Evolutionary conservation across 495 filamentous ascomycete species (phyloP), one percentile per base, ranked within the genome.

Genomic region (Hypoxylon fragiforme): DNA sequence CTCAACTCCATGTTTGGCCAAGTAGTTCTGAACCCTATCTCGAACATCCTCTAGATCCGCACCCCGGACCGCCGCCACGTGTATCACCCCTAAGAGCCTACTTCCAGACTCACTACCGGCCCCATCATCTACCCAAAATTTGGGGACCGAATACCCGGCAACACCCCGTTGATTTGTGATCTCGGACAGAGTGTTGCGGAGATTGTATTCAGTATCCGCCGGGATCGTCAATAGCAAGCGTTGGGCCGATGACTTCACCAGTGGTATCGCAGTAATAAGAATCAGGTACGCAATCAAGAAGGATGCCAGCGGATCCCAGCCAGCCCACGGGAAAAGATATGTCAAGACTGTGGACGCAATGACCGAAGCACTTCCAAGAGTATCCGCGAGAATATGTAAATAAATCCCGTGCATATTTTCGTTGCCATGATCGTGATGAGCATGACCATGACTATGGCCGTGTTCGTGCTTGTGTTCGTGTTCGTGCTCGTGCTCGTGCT

Each of bases 381-480:
- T 95, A 66, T 99, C 94, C 7, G 92, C 95, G 3, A 97, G 77
- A 46, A 99, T 89, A 63, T 99, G 94, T 7, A 99, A 75, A 73
- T 92, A 99, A 54, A 99, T 97, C n/a, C 94, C 94, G 54, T 92
- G 85, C 95, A 98, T 97, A 63, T 99, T 99, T 62, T 99, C 95
- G 67, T 95, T 96, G 46, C 88, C 88, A 68, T 95, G 89, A 16
- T 76, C 67, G 20, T 58, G 39, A 54, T 86, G 82, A 16, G 69
- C 64, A 39, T 76, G 73, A 16, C 61, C 63, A 48, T 72, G 72
- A 1, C 51, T 55, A 13, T 60, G 57, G 41, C 71, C 40, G 40
- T 77, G 76, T 7, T 52, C 44, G 21, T 78, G 68, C 20, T 63
- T 59, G 28, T 74, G 57, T 12, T 54, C 41, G 47, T 65, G 59